phyloP scores from a whole-genome alignment of 73 alveolate genomes.

The Paramecium octaurelia region DNA sequence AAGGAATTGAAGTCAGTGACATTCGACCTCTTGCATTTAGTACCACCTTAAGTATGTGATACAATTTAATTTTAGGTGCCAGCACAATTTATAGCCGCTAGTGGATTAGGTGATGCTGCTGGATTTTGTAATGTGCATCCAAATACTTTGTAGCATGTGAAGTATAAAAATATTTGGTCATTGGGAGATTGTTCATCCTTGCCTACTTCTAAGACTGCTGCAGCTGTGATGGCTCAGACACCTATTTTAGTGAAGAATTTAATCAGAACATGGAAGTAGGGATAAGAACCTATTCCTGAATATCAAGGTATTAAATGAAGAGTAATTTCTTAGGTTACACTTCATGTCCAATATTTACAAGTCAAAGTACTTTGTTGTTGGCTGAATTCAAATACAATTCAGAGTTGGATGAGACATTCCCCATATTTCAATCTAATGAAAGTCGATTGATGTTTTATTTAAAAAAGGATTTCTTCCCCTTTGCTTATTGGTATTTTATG shows the following conservation, averaged over 20 bases:
- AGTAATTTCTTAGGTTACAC: constrained; percentile 77
- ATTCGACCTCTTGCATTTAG: constrained; percentile 80
- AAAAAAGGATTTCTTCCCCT: constrained; percentile 81
- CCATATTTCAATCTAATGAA: constrained; percentile 66
- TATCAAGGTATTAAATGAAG: neutral
- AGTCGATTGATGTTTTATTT: constrained; percentile 64
- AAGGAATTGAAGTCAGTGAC: constrained; percentile 56
- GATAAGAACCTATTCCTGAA: neutral
- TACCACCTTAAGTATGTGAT: constrained; percentile 67
- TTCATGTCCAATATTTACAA: constrained; percentile 81
- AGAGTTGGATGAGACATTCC: constrained; percentile 76
- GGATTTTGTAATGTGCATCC: constrained; percentile 79
- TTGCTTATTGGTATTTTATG: constrained; percentile 74
- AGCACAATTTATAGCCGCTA: constrained; percentile 65
- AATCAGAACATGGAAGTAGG: neutral
- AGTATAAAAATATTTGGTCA: constrained; percentile 74
- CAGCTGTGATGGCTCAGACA: constrained; percentile 81
- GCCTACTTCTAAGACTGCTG: constrained; percentile 87
- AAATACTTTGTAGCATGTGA: constrained; percentile 70
- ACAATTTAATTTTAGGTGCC: constrained; percentile 42
- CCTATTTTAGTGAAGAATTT: constrained; percentile 79
- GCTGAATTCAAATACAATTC: constrained; percentile 81
- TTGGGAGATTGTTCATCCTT: constrained; percentile 75
- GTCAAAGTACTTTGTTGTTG: constrained; percentile 75
- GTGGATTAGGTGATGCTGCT: constrained; percentile 72